Base-by-base conservation (phyloP, 1,284 basidiomycete genomes). In the Abortiporus biennis region DNA sequence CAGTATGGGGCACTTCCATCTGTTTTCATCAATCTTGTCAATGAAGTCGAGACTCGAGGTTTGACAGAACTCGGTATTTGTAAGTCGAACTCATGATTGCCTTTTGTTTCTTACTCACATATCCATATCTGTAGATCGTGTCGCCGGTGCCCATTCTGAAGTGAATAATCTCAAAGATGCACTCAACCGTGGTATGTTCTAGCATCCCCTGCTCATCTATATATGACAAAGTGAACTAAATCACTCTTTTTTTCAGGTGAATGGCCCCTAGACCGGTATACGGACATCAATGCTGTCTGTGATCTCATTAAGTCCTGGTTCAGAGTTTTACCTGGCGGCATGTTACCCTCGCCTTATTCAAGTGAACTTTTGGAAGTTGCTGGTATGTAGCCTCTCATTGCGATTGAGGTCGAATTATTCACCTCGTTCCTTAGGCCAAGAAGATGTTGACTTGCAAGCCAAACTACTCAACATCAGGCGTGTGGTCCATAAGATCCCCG, bases 231-330 rank as follows among this genome's bases (percentile, higher is more conserved):
- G 16, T 21, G 5, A 16, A 6, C 29, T 4, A 9, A 15, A 46
- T 16, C 6, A 19, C 6, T 6, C 37, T 9, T 25, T 29, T 40
- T 25, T 37, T 12, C 46, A 78, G 79, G 81, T 44, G 74, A 78
- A 54, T 73, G 65, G 55, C 81, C 81, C 2, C 72, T 85, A 49
- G 66, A 67, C 21, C 54, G 62, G 24, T 66, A 59, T 15, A 81
- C 77, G 2, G 89, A 92, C 56, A 80, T 91, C 22, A 82, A 90
- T 58, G 83, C 85, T 29, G 74, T 92, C 20, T 80, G 86, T 50
- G 88, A 89, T 54, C 64, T 86, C 42, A 73, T 92, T 56, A 91
- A 91, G 63, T 74, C 81, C 0, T 92, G 85, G 84, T 83, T 91
- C 67, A 77, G 89, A 34, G 66, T 81, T 12, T 66, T 92, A 20